Percentiles rank a stretch among this genome's conserved stretches.
phyloP scores from a whole-genome alignment of 2,329 filamentous ascomycete genomes.

The Albophoma yamanashiensis region DNA sequence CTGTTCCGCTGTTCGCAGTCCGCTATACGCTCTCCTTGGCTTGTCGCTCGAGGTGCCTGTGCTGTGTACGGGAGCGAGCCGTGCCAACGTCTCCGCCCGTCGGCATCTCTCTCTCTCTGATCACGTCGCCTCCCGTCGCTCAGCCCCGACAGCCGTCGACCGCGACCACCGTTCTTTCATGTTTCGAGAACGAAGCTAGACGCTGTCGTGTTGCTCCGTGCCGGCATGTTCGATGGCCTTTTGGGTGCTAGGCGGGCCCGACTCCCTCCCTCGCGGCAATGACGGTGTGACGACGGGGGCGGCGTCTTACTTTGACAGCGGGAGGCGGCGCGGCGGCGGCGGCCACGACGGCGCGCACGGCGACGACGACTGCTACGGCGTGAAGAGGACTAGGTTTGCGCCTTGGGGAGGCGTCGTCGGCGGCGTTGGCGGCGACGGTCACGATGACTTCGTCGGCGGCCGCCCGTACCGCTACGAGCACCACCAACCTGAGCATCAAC shows the following conservation, averaged over 20 bases:
- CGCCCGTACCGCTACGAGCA: neutral
- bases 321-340: neutral
- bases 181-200: neutral
- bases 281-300: neutral
- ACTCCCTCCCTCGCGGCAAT: conserved; percentile 10
- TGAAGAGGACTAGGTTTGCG: neutral
- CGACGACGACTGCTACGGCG: neutral
- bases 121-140: neutral
- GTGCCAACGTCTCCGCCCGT: neutral
- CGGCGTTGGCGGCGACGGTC: neutral
- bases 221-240: conserved; percentile 27
- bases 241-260: conserved; percentile 25
- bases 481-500: neutral
- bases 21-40: neutral
- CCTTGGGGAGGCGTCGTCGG: neutral
- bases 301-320: conserved; percentile 5
- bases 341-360: neutral
- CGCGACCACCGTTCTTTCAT: neutral
- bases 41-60: neutral
- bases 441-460: neutral
- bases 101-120: neutral
- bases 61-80: no score
- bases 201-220: neutral
- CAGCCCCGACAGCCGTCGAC: no score
- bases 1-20: no score